Base-by-base conservation (phyloP, 768 basidiomycete genomes). In the Termitomyces heimii region DNA sequence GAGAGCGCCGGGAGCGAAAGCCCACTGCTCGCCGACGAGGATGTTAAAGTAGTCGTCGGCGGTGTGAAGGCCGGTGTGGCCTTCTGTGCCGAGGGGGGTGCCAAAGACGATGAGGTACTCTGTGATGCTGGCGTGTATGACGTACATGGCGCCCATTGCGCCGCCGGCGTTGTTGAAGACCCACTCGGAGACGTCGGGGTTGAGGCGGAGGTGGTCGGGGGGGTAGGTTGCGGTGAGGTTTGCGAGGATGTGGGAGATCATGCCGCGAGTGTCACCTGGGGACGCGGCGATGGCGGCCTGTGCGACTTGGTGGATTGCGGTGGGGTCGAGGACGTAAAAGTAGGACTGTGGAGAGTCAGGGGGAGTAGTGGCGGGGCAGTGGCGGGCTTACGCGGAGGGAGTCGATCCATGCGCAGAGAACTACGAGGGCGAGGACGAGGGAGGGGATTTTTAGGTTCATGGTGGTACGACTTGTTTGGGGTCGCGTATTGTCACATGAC, bases 31-130 rank as follows among this genome's bases (percentile, higher is more conserved):
- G 0, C 96, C 97, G 50, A 83, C 75, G 32, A 99, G 77, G 66
- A 99, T 98, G 67, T 97, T 84, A 78, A 98, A 99, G 72, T 98
- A 98, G 69, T 99, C 97, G 68, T 99, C 97, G 1, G 95, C 94
- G 1, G 92, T 92, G 70, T 98, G 96, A 55, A 96, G 63, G 8
- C 97, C 97, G 14, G 86, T 82, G 68, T 98, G 97, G 2, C 97
- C 97, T 73, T 99, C 97, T 2, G 96, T 98, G 10, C 97, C 97
- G 10, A 98, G 79, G 0, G 97, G 94, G 0, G 95, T 96, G 4
- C 97, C 95, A 62, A 97, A 97, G 63, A 98, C 88, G 69, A 94
- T 94, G 63, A 93, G 82, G 75, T 96, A 99, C 76, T 99, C 97
- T 10, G 96, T 98, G 65, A 99, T 87, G 73, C 85, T 89, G 18